Conservation (phyloP, 768 basidiomycete species). For the Tulasnella sp. region DNA sequence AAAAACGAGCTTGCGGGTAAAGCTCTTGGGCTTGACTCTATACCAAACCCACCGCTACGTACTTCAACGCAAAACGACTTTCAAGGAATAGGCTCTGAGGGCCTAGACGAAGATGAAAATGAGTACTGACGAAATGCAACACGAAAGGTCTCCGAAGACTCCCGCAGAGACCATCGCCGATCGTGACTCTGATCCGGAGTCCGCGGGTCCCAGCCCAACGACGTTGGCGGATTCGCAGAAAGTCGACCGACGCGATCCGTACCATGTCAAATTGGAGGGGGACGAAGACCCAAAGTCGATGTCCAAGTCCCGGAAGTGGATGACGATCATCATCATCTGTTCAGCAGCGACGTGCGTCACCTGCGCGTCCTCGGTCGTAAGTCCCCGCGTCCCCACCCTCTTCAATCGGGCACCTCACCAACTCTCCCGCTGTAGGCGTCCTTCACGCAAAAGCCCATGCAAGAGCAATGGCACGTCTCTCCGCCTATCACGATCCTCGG, state of each 20-base stretch:
- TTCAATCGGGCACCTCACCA: no score
- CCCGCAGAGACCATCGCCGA: neutral
- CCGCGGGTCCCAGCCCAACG: neutral
- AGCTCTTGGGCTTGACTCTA: neutral
- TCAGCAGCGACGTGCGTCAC: conserved; percentile 24
- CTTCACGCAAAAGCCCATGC: conserved; percentile 50
- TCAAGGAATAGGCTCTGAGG: neutral
- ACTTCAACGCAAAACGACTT: neutral
- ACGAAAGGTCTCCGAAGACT: neutral
- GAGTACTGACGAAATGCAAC: neutral
- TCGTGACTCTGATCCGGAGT: no score
- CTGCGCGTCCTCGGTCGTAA: conserved; percentile 28
- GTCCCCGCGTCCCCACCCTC: no score
- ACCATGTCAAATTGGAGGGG: neutral
- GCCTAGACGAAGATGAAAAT: neutral
- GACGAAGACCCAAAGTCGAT: conserved; percentile 15
- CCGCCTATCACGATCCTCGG: conserved; percentile 39
- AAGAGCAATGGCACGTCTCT: conserved; percentile 41
- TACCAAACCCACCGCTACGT: neutral
- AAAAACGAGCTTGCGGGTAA: neutral
- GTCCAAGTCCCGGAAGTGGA: conserved; percentile 18
- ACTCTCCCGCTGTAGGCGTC: conserved; percentile 35
- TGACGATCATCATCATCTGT: conserved; percentile 18
- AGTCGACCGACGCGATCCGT: neutral
- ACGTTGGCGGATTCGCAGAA: neutral